Evolutionary conservation across 2,329 filamentous ascomycete species (phyloP).

Genomic region (Lomentospora prolificans): DNA sequence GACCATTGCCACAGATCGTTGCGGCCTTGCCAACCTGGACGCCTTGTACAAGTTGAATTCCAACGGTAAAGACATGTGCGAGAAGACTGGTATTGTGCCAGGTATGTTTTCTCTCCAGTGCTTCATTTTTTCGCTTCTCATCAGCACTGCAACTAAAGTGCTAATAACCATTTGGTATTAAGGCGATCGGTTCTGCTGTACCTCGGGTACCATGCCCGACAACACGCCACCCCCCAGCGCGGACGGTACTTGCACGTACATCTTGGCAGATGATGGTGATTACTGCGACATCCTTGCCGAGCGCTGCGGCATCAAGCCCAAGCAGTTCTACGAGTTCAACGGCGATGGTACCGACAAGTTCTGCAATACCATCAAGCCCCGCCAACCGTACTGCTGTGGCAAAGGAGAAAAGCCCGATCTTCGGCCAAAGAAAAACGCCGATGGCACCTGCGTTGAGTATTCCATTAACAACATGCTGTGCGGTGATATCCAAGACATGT

Average conservation of each 20-base stretch:
- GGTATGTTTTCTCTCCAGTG: too few relatives aligned
- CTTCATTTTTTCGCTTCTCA: too few relatives aligned
- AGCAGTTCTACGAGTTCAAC: not conserved
- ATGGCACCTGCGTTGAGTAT: constrained; percentile 22
- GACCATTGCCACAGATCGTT: not conserved
- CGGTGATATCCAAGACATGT: constrained; percentile 18
- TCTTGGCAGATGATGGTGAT: constrained; percentile 24
- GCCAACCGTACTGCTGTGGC: constrained; percentile 19
- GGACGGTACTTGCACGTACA: constrained; percentile 25
- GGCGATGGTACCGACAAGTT: constrained; percentile 12
- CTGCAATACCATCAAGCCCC: constrained; percentile 14
- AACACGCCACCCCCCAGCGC: constrained; percentile 13
- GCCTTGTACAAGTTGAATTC: not conserved
- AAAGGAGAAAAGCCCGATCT: constrained; percentile 17
- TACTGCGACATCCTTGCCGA: constrained; percentile 24
- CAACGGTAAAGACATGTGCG: not conserved
- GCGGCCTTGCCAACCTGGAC: not conserved
- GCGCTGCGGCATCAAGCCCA: not conserved
- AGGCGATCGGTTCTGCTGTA: constrained; percentile 21
- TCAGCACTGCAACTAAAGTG: too few relatives aligned
- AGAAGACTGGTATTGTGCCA: too few relatives aligned
- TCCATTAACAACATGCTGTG: constrained; percentile 12
- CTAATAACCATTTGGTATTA: too few relatives aligned
- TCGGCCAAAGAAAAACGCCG: constrained; percentile 15
- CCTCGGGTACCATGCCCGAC: constrained; percentile 15